These are phyloP conservation scores for Rhynchospora tenuis DNA, from an alignment of 176 grass and related monocot species.

Conservation along the genomic window DNA sequence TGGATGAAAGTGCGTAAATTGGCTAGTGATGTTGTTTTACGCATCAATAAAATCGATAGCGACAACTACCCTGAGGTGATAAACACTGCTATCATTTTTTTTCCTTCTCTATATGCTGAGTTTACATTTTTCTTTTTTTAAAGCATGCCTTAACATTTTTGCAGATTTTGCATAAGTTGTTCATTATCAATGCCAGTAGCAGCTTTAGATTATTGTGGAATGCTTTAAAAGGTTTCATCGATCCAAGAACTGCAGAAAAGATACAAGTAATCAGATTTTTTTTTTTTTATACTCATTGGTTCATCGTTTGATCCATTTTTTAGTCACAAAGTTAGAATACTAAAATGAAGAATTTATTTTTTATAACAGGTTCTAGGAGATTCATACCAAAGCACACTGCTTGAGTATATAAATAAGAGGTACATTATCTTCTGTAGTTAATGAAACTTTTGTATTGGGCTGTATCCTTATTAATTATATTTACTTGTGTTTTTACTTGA, in stretches of 20 bases:
- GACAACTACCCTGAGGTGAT: slow-evolving; percentile 45
- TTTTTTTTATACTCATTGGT: not conserved
- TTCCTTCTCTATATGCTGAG: not conserved
- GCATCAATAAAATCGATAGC: slow-evolving; percentile 45
- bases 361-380: slow-evolving; percentile 39
- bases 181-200: slow-evolving; percentile 39
- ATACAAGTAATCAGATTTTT: slow-evolving; percentile 28
- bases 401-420: slow-evolving; percentile 38
- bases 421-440: not conserved
- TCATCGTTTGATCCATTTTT: slow-evolving; percentile 1
- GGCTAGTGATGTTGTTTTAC: slow-evolving; percentile 34
- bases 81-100: not conserved
- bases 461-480: not conserved
- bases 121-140: not conserved
- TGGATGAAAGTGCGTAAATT: slow-evolving; percentile 43
- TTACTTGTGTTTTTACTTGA: not conserved
- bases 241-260: slow-evolving; percentile 43
- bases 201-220: slow-evolving; percentile 47
- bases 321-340: not conserved
- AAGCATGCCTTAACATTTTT: not conserved
- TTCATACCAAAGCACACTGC: slow-evolving; percentile 29
- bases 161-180: slow-evolving; percentile 44
- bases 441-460: not conserved
- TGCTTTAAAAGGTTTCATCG: slow-evolving; percentile 45
- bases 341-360: not conserved